Conservation (phyloP, 192 early-diverging fungal genomes). For the Coemansia sp. region DNA sequence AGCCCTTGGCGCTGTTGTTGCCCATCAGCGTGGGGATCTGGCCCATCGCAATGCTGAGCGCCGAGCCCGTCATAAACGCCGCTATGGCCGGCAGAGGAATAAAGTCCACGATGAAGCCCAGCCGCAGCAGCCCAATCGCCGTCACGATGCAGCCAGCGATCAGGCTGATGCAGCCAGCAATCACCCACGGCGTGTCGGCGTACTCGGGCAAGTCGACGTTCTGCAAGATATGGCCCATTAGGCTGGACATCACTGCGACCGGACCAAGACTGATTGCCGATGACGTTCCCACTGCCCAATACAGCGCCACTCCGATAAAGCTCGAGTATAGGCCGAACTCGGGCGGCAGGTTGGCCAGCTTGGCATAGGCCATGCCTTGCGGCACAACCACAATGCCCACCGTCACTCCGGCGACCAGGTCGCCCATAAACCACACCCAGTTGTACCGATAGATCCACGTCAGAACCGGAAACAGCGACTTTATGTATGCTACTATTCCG, state of each 20-base stretch:
- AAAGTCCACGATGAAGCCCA: constrained; percentile 86
- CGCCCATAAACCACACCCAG: constrained; percentile 62
- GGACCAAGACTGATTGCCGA: constrained; percentile 74
- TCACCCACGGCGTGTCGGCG: constrained; percentile 54
- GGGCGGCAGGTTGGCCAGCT: constrained; percentile 68
- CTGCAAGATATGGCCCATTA: constrained; percentile 64
- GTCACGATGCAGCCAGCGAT: constrained; percentile 71
- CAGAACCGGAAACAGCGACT: constrained; percentile 50
- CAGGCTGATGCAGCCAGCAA: constrained; percentile 61
- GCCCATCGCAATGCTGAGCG: constrained; percentile 72
- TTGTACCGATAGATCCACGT: constrained; percentile 55
- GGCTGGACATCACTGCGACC: constrained; percentile 74
- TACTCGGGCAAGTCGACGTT: constrained; percentile 51
- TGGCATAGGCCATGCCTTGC: constrained; percentile 72
- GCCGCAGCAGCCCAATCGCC: constrained; percentile 71
- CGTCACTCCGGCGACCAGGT: constrained; percentile 71
- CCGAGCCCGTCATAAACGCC: constrained; percentile 85
- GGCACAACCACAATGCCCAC: constrained; percentile 73
- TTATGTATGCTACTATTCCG: constrained; percentile 14
- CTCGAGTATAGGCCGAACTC: constrained; percentile 76
- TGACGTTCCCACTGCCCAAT: constrained; percentile 70
- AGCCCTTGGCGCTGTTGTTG: constrained; percentile 59
- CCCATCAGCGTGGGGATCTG: constrained; percentile 82
- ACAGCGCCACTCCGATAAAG: constrained; percentile 67
- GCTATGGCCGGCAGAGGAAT: constrained; percentile 79